phyloP scores from a whole-genome alignment of 2,329 filamentous ascomycete species.

The Curvularia verruculosa region DNA sequence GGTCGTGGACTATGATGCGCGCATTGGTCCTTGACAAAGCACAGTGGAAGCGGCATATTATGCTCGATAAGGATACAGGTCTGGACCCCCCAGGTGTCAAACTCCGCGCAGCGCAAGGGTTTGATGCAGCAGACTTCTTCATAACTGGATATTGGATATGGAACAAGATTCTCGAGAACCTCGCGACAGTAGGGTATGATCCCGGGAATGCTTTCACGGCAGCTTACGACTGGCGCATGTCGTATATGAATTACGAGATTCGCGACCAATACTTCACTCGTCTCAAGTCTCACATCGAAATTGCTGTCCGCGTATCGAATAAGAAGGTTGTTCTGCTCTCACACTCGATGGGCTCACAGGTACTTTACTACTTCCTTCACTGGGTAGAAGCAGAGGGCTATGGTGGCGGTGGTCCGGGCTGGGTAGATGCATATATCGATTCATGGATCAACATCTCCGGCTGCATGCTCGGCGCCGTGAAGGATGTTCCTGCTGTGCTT shows the following conservation, averaged over 20 bases:
- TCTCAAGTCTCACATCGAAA: conserved; percentile 88
- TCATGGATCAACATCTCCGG: conserved; percentile 98
- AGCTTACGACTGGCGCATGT: conserved; percentile 89
- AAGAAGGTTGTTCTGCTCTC: conserved; percentile 86
- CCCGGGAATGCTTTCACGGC: conserved; percentile 75
- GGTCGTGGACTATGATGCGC: conserved; percentile 98
- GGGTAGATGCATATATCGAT: conserved; percentile 90
- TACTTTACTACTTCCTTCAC: conserved; percentile 83
- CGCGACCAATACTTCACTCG: conserved; percentile 94
- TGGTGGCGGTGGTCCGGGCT: conserved; percentile 80
- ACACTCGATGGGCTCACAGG: conserved; percentile 97
- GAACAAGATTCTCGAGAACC: conserved; percentile 97
- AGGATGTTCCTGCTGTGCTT: conserved; percentile 86
- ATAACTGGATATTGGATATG: conserved; percentile 94
- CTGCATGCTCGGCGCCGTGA: conserved; percentile 94
- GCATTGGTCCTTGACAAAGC: conserved; percentile 93
- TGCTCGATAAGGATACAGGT: conserved; percentile 91
- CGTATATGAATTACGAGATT: conserved; percentile 85
- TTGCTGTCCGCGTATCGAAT: conserved; percentile 72
- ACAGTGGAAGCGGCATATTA: conserved; percentile 93
- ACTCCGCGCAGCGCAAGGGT: conserved; percentile 89
- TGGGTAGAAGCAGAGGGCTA: conserved; percentile 80
- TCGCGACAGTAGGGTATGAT: conserved; percentile 95
- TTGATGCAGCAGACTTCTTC: conserved; percentile 97
- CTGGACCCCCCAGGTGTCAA: conserved; percentile 91